Conservation (phyloP, 345 rosid genomes). For the Camelina neglecta region DNA sequence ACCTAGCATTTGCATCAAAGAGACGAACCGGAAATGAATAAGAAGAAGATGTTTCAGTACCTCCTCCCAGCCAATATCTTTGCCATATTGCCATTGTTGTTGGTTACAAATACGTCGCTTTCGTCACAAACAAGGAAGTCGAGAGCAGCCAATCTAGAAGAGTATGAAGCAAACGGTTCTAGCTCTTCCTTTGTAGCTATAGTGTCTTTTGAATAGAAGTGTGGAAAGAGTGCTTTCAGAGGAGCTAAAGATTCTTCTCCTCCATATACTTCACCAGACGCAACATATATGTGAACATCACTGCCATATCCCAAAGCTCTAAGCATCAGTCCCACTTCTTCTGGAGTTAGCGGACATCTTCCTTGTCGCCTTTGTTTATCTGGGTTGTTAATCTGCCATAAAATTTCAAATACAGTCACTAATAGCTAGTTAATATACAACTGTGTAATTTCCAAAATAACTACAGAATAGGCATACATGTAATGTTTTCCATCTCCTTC, state of each 20-base stretch:
- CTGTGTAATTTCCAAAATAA: background rate
- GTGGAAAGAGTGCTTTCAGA: conserved; percentile 82
- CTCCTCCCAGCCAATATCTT: conserved; percentile 91
- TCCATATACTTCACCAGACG: conserved; percentile 96
- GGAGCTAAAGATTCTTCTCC: conserved; percentile 88
- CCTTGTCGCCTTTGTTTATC: conserved; percentile 98
- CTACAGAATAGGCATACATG: conserved; percentile 53
- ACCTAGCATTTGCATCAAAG: conserved; percentile 14
- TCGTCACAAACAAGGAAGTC: conserved; percentile 96
- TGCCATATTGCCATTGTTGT: conserved; percentile 99
- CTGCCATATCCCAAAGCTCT: conserved; percentile 95
- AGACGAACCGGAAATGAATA: background rate
- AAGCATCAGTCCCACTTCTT: conserved; percentile 96
- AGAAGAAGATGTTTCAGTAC: conserved; percentile 44
- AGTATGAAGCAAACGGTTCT: conserved; percentile 74
- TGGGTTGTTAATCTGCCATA: conserved; percentile 70
- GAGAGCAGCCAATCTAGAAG: conserved; percentile 99
- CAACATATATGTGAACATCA: conserved; percentile 88
- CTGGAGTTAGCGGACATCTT: conserved; percentile 95
- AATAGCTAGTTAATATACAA: conserved; percentile 1
- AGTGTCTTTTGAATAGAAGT: conserved; percentile 84
- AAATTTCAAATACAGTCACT: conserved; percentile 9
- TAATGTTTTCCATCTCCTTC: conserved; percentile 97
- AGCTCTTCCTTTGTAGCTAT: conserved; percentile 80
- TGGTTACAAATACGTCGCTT: conserved; percentile 95